Evolutionary conservation across 208 protist species (phyloP).

Genomic region (Wallacemonas sp.): DNA sequence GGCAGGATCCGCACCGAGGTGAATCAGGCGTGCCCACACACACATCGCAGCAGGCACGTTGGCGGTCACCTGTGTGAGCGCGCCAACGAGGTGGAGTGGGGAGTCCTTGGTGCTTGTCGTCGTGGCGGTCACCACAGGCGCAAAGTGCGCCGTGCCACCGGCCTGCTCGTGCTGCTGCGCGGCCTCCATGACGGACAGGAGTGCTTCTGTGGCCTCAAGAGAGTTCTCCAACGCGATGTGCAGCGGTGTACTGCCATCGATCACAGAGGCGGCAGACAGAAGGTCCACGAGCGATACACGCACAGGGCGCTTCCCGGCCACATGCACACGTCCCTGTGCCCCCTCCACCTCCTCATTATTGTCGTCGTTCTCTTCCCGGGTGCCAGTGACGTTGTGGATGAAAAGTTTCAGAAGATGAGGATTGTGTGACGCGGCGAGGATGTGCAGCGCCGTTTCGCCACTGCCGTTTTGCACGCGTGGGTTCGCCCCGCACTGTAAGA

Average conservation of each 20-base stretch:
- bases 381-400: slow-evolving; percentile 21
- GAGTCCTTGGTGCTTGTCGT: slow-evolving; percentile 19
- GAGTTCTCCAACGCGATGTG: slow-evolving; percentile 44
- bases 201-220: slow-evolving; percentile 21
- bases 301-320: no score
- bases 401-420: slow-evolving; percentile 24
- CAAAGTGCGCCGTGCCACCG: slow-evolving; percentile 1
- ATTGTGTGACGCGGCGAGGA: slow-evolving; percentile 51
- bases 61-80: slow-evolving; percentile 21
- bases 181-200: slow-evolving; percentile 37
- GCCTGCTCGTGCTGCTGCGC: not conserved
- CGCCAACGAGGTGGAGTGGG: slow-evolving; percentile 40
- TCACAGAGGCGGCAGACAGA: slow-evolving; percentile 22
- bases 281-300: slow-evolving; percentile 25
- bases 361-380: not conserved
- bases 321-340: not conserved
- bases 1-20: slow-evolving; percentile 18
- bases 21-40: slow-evolving; percentile 29
- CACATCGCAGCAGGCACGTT: slow-evolving; percentile 33
- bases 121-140: slow-evolving; percentile 21
- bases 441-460: slow-evolving; percentile 54
- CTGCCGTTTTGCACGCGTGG: slow-evolving; percentile 36
- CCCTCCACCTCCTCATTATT: not conserved
- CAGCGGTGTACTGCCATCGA: slow-evolving; percentile 27
- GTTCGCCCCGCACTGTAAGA: slow-evolving; percentile 51